phyloP scores from a whole-genome alignment of 148 eudicot species.

The Cornus florida region DNA sequence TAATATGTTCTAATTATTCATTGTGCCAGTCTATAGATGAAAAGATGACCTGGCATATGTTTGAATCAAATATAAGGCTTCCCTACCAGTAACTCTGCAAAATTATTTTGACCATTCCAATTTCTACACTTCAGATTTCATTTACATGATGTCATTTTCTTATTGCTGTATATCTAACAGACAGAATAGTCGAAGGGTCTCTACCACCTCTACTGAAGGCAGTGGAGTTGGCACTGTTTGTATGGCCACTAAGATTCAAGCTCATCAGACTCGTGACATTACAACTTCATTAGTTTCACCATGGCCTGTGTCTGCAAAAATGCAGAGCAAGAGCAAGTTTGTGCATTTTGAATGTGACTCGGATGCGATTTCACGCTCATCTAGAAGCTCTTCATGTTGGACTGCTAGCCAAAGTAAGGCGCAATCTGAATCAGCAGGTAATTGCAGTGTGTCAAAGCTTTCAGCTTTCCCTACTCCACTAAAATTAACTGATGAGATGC shows the following conservation, averaged over 20 bases:
- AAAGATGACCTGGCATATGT: background rate
- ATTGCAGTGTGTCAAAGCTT: slow-evolving; percentile 34
- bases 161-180: slow-evolving; percentile 29
- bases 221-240: background rate
- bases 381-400: slow-evolving; percentile 43
- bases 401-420: slow-evolving; percentile 33
- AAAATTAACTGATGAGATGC: slow-evolving; percentile 77
- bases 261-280: slow-evolving; percentile 3
- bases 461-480: slow-evolving; percentile 83
- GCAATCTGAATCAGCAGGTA: slow-evolving; percentile 30
- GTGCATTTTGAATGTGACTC: slow-evolving; percentile 39
- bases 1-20: background rate
- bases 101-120: background rate
- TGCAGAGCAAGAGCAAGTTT: slow-evolving; percentile 33
- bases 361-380: slow-evolving; percentile 25
- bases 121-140: background rate
- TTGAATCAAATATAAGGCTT: background rate
- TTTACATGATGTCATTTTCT: background rate
- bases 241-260: slow-evolving; percentile 10
- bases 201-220: slow-evolving; percentile 25
- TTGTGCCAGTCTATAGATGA: no score
- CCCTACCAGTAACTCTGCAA: background rate
- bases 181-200: slow-evolving; percentile 13
- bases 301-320: slow-evolving; percentile 17
- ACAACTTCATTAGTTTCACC: slow-evolving; percentile 25